Percentiles rank a stretch among this genome's conserved stretches.
phyloP scores from a whole-genome alignment of 78 protist genomes.

The Polysphondylium violaceum region DNA sequence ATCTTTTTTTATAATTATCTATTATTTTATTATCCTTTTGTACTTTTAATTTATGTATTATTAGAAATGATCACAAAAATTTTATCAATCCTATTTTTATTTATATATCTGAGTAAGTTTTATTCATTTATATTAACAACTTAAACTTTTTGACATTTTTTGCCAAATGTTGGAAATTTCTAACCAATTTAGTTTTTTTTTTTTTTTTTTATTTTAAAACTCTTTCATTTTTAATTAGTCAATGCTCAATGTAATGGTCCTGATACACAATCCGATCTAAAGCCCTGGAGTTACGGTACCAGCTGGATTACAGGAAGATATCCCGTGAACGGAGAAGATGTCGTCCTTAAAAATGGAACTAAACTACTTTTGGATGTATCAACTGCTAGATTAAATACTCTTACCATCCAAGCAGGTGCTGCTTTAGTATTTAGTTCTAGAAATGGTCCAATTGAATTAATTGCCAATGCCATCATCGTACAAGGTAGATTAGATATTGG shows the following conservation, averaged over 20 bases:
- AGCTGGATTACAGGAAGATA: conserved; percentile 20
- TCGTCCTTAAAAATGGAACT: not conserved
- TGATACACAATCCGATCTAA: conserved; percentile 9
- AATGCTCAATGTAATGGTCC: conserved; percentile 54
- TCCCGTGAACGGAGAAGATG: conserved; percentile 14
- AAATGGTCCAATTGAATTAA: conserved; percentile 34
- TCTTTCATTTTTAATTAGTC: not conserved
- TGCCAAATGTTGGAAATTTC: too few species aligned
- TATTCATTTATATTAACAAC: too few species aligned
- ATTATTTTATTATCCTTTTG: not conserved
- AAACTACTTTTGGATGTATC: conserved; percentile 37
- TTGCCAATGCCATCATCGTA: conserved; percentile 30
- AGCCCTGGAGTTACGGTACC: conserved; percentile 24
- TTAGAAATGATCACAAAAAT: not conserved
- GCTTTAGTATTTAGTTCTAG: conserved; percentile 34
- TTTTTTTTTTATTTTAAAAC: not conserved
- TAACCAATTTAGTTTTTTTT: not conserved
- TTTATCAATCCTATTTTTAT: not conserved
- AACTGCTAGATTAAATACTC: conserved; percentile 23
- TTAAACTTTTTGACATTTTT: not conserved
- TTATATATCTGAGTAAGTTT: too few species aligned
- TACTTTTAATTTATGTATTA: not conserved
- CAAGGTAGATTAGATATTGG: conserved; percentile 69
- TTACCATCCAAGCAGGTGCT: conserved; percentile 40
- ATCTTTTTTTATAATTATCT: not conserved